Evolutionary conservation across 768 basidiomycete species (phyloP).

Genomic region (Leccinellum albellum): DNA sequence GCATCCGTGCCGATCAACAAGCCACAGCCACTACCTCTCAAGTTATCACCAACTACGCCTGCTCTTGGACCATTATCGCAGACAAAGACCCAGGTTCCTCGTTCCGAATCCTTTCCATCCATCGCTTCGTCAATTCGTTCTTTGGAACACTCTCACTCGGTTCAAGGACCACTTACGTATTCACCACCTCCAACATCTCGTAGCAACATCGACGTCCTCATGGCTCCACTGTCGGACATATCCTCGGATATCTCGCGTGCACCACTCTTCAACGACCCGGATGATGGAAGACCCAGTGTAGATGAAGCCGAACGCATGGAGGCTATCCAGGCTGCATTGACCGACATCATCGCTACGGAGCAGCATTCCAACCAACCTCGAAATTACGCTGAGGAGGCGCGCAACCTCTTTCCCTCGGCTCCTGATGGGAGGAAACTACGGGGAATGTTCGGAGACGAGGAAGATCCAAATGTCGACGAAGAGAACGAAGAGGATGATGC

Average conservation of each 20-base stretch:
- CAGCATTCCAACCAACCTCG: conserved; percentile 39
- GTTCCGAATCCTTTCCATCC: conserved; percentile 38
- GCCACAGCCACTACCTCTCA: conserved; percentile 6
- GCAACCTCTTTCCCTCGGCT: conserved; percentile 2
- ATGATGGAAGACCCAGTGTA: conserved; percentile 48
- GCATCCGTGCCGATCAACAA: background rate
- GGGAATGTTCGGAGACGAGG: conserved; percentile 38
- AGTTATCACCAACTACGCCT: conserved; percentile 6
- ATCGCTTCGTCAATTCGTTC: conserved; percentile 18
- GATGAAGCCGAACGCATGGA: conserved; percentile 86
- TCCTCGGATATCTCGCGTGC: conserved; percentile 56
- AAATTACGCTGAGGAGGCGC: conserved; percentile 8
- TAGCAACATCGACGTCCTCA: conserved; percentile 73
- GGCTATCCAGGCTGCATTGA: conserved; percentile 93
- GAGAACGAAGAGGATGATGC: conserved; percentile 43
- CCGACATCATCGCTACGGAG: conserved; percentile 91
- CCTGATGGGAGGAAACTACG: conserved; percentile 15
- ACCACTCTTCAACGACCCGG: conserved; percentile 79
- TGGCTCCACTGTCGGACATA: conserved; percentile 61
- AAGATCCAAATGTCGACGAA: conserved; percentile 39
- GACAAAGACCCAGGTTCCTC: conserved; percentile 18
- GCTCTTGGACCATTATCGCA: conserved; percentile 2
- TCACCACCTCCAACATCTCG: conserved; percentile 25
- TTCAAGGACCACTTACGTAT: conserved; percentile 17
- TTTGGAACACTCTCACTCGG: conserved; percentile 11